A percentile compares a stretch with the other conserved stretches of the same genome.
Conservation (phyloP, 306 rosid species). For the Inga oerstediana region DNA sequence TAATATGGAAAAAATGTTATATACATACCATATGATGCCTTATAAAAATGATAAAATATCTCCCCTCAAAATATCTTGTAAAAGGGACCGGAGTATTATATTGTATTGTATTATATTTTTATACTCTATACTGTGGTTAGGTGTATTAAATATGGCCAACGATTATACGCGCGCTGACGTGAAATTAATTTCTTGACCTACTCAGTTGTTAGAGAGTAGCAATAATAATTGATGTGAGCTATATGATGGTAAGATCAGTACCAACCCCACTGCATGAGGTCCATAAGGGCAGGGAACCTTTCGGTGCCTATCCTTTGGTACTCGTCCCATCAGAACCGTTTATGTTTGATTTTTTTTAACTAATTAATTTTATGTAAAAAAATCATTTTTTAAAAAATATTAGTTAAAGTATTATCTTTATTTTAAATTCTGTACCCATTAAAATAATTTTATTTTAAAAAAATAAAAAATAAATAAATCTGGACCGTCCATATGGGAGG, state of each 20-base stretch:
- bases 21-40: background rate
- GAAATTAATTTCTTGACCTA: background rate
- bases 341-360: too few species aligned
- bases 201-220: background rate
- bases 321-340: too few species aligned
- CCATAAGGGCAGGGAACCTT: background rate
- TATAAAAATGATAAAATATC: background rate
- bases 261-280: background rate
- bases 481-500: too few species aligned
- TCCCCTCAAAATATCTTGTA: too few species aligned
- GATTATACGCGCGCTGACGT: background rate
- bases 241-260: background rate
- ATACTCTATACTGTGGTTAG: background rate
- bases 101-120: background rate
- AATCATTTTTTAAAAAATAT: too few species aligned
- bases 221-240: background rate
- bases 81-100: background rate
- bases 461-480: too few species aligned
- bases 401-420: too few species aligned
- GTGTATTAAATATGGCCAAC: background rate
- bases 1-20: background rate
- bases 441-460: too few species aligned
- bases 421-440: too few species aligned
- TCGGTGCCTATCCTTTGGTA: too few species aligned
- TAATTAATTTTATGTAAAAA: too few species aligned